A percentile compares a stretch with the other conserved stretches of the same genome.
Evolutionary conservation across 176 grass and related monocot genomes (phyloP).

Genomic region (Bothriochloa decipiens): DNA sequence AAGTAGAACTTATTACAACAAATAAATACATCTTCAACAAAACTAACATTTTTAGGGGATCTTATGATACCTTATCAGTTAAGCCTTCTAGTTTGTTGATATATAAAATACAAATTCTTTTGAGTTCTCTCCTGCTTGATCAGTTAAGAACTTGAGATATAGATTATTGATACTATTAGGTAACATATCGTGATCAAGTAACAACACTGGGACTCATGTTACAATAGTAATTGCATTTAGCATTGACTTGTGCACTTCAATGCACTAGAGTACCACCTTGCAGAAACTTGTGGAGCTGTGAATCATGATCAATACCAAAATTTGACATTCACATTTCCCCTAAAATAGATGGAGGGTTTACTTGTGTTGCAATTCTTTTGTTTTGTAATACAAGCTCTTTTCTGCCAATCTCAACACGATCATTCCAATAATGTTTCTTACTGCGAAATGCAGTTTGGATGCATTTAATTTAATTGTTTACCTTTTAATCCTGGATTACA

Average conservation of each 20-base stretch:
- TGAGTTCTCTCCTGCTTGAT: not conserved
- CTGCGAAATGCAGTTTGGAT: not conserved
- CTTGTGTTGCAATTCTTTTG: not conserved
- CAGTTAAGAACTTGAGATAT: not conserved
- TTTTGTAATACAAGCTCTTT: not conserved
- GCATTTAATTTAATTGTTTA: not conserved
- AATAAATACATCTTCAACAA: not conserved
- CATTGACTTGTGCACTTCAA: not conserved
- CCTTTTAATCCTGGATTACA: not conserved
- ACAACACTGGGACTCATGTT: not conserved
- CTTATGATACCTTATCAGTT: not conserved
- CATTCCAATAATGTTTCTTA: not conserved
- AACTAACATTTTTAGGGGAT: not conserved
- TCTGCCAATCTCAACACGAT: not conserved
- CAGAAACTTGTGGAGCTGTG: conserved; percentile 8
- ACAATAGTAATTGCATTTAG: not conserved
- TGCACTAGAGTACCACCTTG: conserved; percentile 12
- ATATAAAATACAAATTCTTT: not conserved
- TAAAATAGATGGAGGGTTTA: not conserved
- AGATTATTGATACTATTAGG: not conserved
- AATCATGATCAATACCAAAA: conserved; percentile 7
- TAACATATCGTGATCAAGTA: not conserved
- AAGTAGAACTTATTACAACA: not conserved
- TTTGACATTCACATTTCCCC: not conserved
- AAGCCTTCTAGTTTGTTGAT: not conserved